A percentile compares a stretch with the other conserved stretches of the same genome.
Evolutionary conservation across 2,329 filamentous ascomycete genomes (phyloP).

Genomic region (Mollisiaceae sp.): DNA sequence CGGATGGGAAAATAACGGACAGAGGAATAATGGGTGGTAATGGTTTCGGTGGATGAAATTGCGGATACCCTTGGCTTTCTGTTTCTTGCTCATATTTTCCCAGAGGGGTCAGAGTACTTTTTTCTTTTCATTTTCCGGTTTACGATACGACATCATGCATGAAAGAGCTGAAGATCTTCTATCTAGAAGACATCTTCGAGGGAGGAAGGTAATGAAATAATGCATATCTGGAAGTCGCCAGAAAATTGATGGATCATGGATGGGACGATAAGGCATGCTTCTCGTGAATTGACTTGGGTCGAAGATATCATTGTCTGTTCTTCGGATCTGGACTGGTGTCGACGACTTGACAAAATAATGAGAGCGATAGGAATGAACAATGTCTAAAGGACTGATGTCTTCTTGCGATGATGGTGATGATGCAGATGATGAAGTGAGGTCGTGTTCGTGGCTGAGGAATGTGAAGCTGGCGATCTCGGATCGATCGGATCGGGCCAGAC

Average conservation of each 20-base stretch:
- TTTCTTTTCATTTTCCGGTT: constrained; percentile 18
- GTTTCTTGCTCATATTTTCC: constrained; percentile 38
- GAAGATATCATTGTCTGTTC: background rate
- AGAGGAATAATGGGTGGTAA: constrained; percentile 13
- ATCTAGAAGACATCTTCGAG: background rate
- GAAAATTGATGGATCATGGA: constrained; percentile 14
- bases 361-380: constrained; percentile 7
- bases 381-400: background rate
- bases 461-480: background rate
- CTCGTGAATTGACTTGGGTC: background rate
- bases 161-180: constrained; percentile 16
- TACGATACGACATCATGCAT: constrained; percentile 31
- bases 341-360: background rate
- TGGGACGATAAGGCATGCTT: constrained; percentile 15
- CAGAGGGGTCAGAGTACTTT: constrained; percentile 20
- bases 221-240: constrained; percentile 6
- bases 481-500: background rate
- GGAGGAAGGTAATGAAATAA: constrained; percentile 13
- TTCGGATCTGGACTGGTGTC: background rate
- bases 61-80: constrained; percentile 37
- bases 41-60: constrained; percentile 24
- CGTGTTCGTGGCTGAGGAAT: background rate
- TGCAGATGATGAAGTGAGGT: background rate
- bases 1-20: constrained; percentile 27
- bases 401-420: background rate